Conservation (phyloP, 768 basidiomycete genomes). For the Naganishia kalamii region DNA sequence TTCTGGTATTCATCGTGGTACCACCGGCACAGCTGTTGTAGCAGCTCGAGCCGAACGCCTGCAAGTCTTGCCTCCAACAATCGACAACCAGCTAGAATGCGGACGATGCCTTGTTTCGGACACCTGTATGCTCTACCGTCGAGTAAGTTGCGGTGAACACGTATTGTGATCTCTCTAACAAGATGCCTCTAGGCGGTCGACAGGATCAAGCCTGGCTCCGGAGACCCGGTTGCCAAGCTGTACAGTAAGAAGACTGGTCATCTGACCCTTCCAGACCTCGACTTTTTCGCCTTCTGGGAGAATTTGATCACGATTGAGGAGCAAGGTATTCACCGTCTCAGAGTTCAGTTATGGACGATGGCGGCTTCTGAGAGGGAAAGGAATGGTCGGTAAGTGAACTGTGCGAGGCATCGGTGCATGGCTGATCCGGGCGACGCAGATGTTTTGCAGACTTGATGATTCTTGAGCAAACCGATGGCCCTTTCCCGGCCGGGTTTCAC, state of each 20-base stretch:
- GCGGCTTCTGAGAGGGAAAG: constrained; percentile 69
- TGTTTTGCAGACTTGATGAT: constrained; percentile 78
- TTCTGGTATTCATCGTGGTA: no score
- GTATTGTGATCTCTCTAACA: not conserved
- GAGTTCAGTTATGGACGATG: constrained; percentile 91
- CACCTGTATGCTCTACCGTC: constrained; percentile 88
- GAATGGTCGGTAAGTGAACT: constrained; percentile 56
- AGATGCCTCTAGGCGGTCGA: constrained; percentile 63
- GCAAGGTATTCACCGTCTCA: constrained; percentile 74
- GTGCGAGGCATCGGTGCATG: no score
- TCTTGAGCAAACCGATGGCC: constrained; percentile 45
- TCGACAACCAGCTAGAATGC: constrained; percentile 74
- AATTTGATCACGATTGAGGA: constrained; percentile 76
- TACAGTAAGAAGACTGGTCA: constrained; percentile 77
- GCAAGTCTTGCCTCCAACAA: constrained; percentile 74
- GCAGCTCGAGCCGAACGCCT: constrained; percentile 18
- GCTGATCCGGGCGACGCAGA: constrained; percentile 35
- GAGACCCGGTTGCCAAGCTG: constrained; percentile 51
- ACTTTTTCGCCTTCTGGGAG: constrained; percentile 91
- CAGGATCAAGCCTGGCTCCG: constrained; percentile 52
- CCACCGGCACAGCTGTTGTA: not conserved
- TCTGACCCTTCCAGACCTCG: constrained; percentile 59
- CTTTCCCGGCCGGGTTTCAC: constrained; percentile 62
- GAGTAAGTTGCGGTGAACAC: constrained; percentile 50
- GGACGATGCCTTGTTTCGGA: constrained; percentile 74